Base-by-base conservation (phyloP, 75 land plant genomes). In the Gnetum montanum region DNA sequence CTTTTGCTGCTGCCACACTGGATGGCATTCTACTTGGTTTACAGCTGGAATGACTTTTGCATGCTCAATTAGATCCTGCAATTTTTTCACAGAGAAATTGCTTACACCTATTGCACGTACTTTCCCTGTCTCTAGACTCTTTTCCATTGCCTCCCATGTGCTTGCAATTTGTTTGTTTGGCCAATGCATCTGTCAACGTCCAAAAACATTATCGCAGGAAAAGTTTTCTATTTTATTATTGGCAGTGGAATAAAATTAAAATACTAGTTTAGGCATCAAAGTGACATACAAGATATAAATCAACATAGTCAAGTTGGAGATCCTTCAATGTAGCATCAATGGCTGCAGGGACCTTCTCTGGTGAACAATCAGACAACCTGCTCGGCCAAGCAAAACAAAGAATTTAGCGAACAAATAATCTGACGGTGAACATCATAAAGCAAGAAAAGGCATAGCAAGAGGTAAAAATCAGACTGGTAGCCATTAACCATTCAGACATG, bases 1-100 rank as follows among this genome's bases (percentile, higher is more conserved):
- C 30, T 65, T 65, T 20, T 55, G 56, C 44, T 75, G 78, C 51
- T 61, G 64, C 75, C 78, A 75, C 53, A 66, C 10, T 5, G 70
- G 78, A 67, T 71, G 75, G 22, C 69, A 72, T 37, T 75, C 78
- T 15, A 75, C 77, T 56, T 75, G 76, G 45, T 71, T 66, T 18
- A 75, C 78, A 41, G 75, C 75, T 16, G 75, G 78, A 19, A 34
- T 26, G 16, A 72, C 67, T 30, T 61, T 47, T 38, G 75, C 68
- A 37, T 60, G 50, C 1, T 54, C 16, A 11, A 75, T 57, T 26
- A 72, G 43, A 33, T 54, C 54, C 27, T 47, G 37, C n/a, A 66
- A 22, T 58, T 71, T 71, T 57, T 65, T 58, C 3, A 35, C 40
- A 40, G 59, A 36, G 47, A 75, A 74, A 37, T 74, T 74, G 73